Evolutionary conservation across 805 yeast genomes (phyloP), one percentile per base, ranked within the genome.

Genomic region (Lachancea sp.): DNA sequence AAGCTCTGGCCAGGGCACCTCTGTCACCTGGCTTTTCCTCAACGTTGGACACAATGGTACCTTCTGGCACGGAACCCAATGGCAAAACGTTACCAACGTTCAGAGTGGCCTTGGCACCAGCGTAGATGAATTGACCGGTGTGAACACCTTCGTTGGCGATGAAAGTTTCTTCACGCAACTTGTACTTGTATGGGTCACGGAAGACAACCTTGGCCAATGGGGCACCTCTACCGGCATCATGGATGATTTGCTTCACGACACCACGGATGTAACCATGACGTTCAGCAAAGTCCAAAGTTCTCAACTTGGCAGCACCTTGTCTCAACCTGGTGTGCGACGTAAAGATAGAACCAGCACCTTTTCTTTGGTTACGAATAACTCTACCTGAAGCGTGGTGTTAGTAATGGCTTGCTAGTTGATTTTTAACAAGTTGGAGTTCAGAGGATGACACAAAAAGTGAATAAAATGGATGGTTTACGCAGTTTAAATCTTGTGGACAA

Each of bases 281-380:
- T 80, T 92, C 98, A 73, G 97, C 95, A 67, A 80, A 90, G 76
- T 92, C 97, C 72, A 90, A 83, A 70, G 96, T 84, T 83, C 98
- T 87, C 73, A 90, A 83, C 86, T 90, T 90, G 71, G 98, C 98
- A 71, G 98, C 97, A 74, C 98, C 98, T 78, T 92, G 86, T 85
- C 98, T 88, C 75, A 92, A 86, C 78, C 97, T 90, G 81, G 97
- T 90, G 92, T 90, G 95, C 68, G 98, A 82, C 71, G 95, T 83
- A 88, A 92, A 92, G 82, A 92, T 88, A 68, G 97, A 90, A 71
- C 98, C 97, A 75, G 96, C 96, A 84, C 97, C 97, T 80, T 92
- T 92, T 88, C 99, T 89, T 83, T 92, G 99, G 83, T 92, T 92
- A 80, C 98, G 95, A 80, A 92, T 92, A 77, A 92, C 99, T 83